Evolutionary conservation across 2,329 filamentous ascomycete genomes (phyloP).

Genomic region (Nemania serpens): DNA sequence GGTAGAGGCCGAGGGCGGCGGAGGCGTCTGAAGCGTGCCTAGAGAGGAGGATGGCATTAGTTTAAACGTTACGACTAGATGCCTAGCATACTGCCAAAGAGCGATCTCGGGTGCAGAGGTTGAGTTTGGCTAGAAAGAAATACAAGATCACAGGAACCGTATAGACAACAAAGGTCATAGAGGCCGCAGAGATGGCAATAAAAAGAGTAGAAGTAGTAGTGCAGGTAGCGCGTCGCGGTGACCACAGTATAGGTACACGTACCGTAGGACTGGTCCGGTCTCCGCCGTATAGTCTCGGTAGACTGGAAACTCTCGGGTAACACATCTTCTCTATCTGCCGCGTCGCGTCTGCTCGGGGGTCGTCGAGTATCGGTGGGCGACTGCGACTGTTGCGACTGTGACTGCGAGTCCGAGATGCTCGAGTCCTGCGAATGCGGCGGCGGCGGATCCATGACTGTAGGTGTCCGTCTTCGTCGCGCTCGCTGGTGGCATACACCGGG

Average conservation of each 20-base stretch:
- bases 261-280: constrained; percentile 63
- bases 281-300: constrained; percentile 63
- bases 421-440: constrained; percentile 45
- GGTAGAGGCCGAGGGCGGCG: constrained; percentile 11
- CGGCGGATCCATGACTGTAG: constrained; percentile 49
- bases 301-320: constrained; percentile 62
- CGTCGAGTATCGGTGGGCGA: constrained; percentile 58
- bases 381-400: too few relatives aligned
- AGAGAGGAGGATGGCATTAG: constrained; percentile 32
- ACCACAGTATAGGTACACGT: constrained; percentile 35
- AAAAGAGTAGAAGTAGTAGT: background rate
- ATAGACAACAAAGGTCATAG: background rate
- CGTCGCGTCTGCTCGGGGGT: constrained; percentile 41
- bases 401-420: constrained; percentile 45
- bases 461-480: constrained; percentile 11
- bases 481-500: constrained; percentile 23
- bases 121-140: background rate
- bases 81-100: background rate
- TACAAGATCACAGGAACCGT: too few relatives aligned
- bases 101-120: constrained; percentile 2
- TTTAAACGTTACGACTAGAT: constrained; percentile 16
- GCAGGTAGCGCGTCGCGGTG: too few relatives aligned
- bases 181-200: background rate
- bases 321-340: constrained; percentile 51
- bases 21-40: constrained; percentile 45